A percentile compares a stretch with the other conserved stretches of the same genome.
These are phyloP conservation scores for Trichosanthes truncata DNA, from an alignment of 306 rosid species.

Conservation along the genomic window DNA sequence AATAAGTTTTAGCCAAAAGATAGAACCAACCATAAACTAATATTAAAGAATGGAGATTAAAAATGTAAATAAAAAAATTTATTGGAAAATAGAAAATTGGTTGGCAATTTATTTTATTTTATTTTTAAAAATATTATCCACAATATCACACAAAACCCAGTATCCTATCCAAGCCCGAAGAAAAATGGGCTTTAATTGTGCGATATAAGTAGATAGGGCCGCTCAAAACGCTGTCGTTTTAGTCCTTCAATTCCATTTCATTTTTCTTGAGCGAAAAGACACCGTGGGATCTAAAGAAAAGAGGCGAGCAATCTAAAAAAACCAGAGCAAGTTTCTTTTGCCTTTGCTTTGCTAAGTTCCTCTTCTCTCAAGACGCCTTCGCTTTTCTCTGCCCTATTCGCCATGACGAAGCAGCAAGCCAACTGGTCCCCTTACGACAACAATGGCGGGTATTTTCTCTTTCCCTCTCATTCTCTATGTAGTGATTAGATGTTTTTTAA, in stretches of 20 bases:
- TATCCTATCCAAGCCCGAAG: background rate
- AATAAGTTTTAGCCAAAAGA: no score
- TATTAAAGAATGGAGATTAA: no score
- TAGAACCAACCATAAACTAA: no score
- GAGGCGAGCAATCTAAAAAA: background rate
- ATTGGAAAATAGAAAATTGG: no score
- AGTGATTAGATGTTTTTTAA: background rate
- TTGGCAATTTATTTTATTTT: background rate
- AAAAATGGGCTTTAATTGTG: background rate
- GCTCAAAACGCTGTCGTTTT: background rate
- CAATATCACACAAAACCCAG: background rate
- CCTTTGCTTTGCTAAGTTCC: background rate
- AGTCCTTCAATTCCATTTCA: background rate
- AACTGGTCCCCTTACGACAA: constrained; percentile 96
- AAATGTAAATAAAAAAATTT: no score
- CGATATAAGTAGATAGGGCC: background rate
- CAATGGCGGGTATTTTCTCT: constrained; percentile 72
- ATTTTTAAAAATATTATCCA: background rate
- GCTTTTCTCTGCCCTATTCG: constrained; percentile 2
- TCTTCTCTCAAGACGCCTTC: constrained; percentile 5
- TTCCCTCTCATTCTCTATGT: background rate
- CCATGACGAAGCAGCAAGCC: constrained; percentile 76
- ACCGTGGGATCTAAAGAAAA: constrained; percentile 23
- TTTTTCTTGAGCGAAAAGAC: constrained; percentile 50
- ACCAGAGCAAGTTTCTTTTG: background rate